Percentiles rank a stretch among this genome's conserved stretches.
Evolutionary conservation across 2,329 filamentous ascomycete species (phyloP).

Genomic region (Venturia aucupariae): DNA sequence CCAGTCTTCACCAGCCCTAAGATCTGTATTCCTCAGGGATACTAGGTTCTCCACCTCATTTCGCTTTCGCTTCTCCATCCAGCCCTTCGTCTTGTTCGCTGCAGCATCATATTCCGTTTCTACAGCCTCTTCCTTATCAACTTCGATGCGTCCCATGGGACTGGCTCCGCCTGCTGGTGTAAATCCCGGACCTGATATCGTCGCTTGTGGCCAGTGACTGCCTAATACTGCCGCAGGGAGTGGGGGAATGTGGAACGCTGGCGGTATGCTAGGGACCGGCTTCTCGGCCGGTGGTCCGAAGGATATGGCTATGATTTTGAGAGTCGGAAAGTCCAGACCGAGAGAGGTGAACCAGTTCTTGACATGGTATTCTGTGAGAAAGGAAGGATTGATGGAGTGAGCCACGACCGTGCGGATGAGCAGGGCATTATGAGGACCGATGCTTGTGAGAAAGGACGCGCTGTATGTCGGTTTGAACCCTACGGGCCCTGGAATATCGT

Average conservation of each 20-base stretch:
- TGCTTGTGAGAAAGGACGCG: slow-evolving; percentile 14
- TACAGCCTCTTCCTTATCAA: neutral
- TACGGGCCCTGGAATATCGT: neutral
- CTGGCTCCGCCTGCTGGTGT: slow-evolving; percentile 7
- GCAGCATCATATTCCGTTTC: slow-evolving; percentile 8
- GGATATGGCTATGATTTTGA: slow-evolving; percentile 15
- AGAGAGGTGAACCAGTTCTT: slow-evolving; percentile 11
- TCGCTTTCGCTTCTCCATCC: slow-evolving; percentile 13
- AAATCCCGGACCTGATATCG: neutral
- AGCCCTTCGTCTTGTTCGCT: slow-evolving; percentile 6
- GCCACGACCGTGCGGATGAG: slow-evolving; percentile 13
- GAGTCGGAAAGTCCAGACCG: slow-evolving; percentile 8
- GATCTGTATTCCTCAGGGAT: slow-evolving; percentile 11
- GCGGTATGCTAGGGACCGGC: slow-evolving; percentile 5
- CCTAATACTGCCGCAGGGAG: neutral
- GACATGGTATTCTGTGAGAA: slow-evolving; percentile 10
- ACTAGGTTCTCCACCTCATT: slow-evolving; percentile 7
- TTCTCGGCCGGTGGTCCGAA: neutral
- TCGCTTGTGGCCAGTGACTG: slow-evolving; percentile 6
- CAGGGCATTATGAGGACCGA: slow-evolving; percentile 14
- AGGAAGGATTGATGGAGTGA: slow-evolving; percentile 13
- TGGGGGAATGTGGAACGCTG: slow-evolving; percentile 10
- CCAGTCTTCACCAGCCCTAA: slow-evolving; percentile 13
- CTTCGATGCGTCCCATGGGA: neutral
- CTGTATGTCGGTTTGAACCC: slow-evolving; percentile 14